Evolutionary conservation across 2,329 filamentous ascomycete genomes (phyloP).

Genomic region (Fusarium penzigii): DNA sequence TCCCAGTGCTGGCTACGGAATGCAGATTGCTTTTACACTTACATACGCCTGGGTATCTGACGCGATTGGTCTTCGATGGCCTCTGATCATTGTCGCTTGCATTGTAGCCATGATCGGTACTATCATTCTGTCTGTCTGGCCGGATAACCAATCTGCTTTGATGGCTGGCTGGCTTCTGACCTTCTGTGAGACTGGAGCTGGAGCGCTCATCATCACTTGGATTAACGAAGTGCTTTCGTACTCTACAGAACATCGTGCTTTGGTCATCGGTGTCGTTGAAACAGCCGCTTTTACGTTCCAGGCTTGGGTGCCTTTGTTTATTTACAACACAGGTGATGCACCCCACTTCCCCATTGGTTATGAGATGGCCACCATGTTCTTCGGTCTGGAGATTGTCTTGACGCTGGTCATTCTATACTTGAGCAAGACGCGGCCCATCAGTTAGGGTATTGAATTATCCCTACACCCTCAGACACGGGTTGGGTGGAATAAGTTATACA

Average conservation of each 20-base stretch:
- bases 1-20: conserved; percentile 42
- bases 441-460: not conserved
- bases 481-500: no score
- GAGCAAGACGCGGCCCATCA: conserved; percentile 1
- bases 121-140: conserved; percentile 37
- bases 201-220: conserved; percentile 44
- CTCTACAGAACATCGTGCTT: conserved; percentile 49
- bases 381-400: conserved; percentile 30
- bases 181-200: conserved; percentile 37
- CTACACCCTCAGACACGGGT: no score
- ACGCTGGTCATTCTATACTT: conserved; percentile 21
- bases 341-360: conserved; percentile 44
- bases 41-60: conserved; percentile 59
- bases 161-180: conserved; percentile 39
- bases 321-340: conserved; percentile 37
- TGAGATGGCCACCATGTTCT: conserved; percentile 34
- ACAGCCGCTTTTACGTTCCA: conserved; percentile 45
- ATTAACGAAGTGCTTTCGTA: conserved; percentile 47
- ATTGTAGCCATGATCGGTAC: conserved; percentile 36
- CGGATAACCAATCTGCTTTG: conserved; percentile 36
- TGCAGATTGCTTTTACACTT: conserved; percentile 50
- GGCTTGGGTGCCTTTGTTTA: conserved; percentile 44
- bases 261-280: conserved; percentile 52
- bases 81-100: conserved; percentile 52
- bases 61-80: conserved; percentile 52